Conservation (phyloP, 177 flowering plant species). For the Vitis hybrid region DNA sequence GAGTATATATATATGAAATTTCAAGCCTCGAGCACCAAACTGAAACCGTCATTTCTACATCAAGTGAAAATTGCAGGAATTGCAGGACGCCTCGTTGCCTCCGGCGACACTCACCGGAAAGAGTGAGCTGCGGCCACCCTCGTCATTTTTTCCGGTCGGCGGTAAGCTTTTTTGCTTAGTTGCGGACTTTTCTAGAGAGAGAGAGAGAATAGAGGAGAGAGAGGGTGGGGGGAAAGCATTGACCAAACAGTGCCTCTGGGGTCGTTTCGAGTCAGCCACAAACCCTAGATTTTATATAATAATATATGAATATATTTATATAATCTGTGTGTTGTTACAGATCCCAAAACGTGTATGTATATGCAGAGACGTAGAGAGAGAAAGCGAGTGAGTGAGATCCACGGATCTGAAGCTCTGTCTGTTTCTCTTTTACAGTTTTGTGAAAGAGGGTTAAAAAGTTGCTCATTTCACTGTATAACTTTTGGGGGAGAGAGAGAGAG, state of each 20-base stretch:
- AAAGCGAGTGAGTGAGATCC: slow-evolving; percentile 14
- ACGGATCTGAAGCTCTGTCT: slow-evolving; percentile 15
- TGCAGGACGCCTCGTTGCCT: no score
- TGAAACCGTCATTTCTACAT: no score
- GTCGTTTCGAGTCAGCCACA: slow-evolving; percentile 16
- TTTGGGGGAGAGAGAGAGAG: slow-evolving; percentile 16
- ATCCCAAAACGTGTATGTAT: slow-evolving; percentile 12
- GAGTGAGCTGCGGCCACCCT: no score
- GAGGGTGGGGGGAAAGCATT: no score
- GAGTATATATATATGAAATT: no score
- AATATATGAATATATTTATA: background rate
- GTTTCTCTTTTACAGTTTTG: background rate
- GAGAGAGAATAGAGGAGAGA: background rate
- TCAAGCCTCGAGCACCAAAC: no score
- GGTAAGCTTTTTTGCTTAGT: background rate
- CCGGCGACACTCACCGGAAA: no score
- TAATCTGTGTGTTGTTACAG: background rate
- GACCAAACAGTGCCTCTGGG: slow-evolving; percentile 3
- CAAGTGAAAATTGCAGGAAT: no score
- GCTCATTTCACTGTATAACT: background rate
- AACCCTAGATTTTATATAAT: slow-evolving; percentile 2
- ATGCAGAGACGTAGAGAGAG: background rate
- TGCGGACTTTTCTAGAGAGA: background rate
- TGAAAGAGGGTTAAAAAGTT: background rate
- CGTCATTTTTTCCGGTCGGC: background rate